Percentiles rank a stretch among this genome's conserved stretches.
Conservation (phyloP, 2,329 filamentous ascomycete genomes). For the Massarina eburnea region DNA sequence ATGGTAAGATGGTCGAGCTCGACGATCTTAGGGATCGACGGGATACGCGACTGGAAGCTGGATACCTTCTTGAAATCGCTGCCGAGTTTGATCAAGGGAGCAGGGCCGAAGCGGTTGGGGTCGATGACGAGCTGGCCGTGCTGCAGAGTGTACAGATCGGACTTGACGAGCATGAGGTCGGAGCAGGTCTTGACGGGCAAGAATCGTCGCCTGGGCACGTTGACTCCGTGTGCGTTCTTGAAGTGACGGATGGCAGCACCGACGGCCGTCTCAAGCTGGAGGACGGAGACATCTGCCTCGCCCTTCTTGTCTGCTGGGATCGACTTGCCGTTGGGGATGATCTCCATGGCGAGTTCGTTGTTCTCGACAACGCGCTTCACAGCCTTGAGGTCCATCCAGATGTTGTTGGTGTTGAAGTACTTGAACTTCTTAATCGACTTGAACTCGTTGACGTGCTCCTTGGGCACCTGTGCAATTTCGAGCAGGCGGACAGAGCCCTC, state of each 20-base stretch:
- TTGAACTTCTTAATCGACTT: conserved; percentile 99
- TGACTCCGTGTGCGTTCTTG: conserved; percentile 97
- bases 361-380: conserved; percentile 99
- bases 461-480: conserved; percentile 98
- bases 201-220: conserved; percentile 96
- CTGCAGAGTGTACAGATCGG: conserved; percentile 96
- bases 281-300: conserved; percentile 94
- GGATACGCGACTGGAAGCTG: conserved; percentile 86
- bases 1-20: conserved; percentile 96
- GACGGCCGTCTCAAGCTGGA: conserved; percentile 98
- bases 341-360: conserved; percentile 98
- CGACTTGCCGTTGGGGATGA: conserved; percentile 98
- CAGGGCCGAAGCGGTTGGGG: conserved; percentile 92
- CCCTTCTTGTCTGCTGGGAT: conserved; percentile 99
- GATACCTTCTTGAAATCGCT: conserved; percentile 99
- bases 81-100: conserved; percentile 97
- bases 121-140: conserved; percentile 98
- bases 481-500: conserved; percentile 95
- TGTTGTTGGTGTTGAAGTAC: conserved; percentile 99
- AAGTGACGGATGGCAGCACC: conserved; percentile 99
- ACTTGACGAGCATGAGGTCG: conserved; percentile 99
- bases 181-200: conserved; percentile 99
- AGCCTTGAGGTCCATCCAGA: conserved; percentile 97
- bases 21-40: conserved; percentile 85
- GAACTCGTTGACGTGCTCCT: conserved; percentile 99